These are phyloP conservation scores for Ceratobasidium sp. DNA, from an alignment of 1,284 basidiomycete species.

Conservation along the genomic window DNA sequence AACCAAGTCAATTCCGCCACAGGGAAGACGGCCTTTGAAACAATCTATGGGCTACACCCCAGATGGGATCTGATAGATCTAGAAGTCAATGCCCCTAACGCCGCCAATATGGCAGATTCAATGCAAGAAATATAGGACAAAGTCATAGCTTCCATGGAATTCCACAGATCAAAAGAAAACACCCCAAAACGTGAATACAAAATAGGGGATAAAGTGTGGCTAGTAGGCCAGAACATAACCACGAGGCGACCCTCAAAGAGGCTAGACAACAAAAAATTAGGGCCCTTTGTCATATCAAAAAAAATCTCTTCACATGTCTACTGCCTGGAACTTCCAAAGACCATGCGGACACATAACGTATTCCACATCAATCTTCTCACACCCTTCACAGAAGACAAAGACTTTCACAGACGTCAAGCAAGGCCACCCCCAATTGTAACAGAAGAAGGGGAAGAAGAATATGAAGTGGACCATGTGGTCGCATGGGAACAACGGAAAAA, in stretches of 20 bases:
- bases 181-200: conserved; percentile 44
- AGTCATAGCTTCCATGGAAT: too few relatives aligned
- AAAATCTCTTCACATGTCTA: conserved; percentile 26
- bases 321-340: conserved; percentile 20
- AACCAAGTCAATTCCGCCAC: too few relatives aligned
- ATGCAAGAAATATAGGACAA: too few relatives aligned
- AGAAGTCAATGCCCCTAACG: too few relatives aligned
- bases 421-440: background rate
- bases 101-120: too few relatives aligned
- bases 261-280: conserved; percentile 42
- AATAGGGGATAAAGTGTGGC: conserved; percentile 44
- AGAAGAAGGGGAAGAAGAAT: conserved; percentile 7
- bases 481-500: background rate
- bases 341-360: conserved; percentile 38
- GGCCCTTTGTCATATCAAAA: conserved; percentile 44
- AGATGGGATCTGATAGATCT: too few relatives aligned
- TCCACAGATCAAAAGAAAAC: too few relatives aligned
- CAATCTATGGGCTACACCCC: too few relatives aligned
- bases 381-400: background rate
- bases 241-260: conserved; percentile 45
- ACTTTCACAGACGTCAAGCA: background rate
- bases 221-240: conserved; percentile 42
- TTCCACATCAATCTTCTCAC: conserved; percentile 13
- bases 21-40: too few relatives aligned
- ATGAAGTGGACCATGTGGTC: conserved; percentile 41